Evolutionary conservation across 73 alveolate genomes (phyloP).

Genomic region (Tetrahymena thermophila): DNA sequence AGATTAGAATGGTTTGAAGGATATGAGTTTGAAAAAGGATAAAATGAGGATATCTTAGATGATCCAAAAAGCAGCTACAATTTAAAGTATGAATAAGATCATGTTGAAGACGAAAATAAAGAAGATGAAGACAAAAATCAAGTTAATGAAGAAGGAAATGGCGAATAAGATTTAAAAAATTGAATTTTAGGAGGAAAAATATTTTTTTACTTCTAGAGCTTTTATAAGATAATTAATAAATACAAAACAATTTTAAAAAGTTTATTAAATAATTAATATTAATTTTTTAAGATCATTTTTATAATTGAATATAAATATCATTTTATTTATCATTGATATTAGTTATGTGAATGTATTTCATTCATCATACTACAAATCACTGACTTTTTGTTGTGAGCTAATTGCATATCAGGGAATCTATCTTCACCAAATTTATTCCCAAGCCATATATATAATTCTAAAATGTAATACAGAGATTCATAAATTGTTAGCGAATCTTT

Average conservation of each 20-base stretch:
- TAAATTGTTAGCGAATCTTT: constrained; percentile 18
- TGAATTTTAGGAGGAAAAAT: background rate
- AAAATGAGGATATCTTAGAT: background rate
- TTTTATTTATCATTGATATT: background rate
- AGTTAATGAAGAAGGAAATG: background rate
- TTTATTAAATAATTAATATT: too few species aligned
- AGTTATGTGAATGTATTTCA: background rate
- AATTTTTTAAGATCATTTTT: too few species aligned
- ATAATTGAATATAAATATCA: too few species aligned
- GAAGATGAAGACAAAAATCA: background rate
- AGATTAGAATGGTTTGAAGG: background rate
- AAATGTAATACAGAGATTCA: constrained; percentile 19
- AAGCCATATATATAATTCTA: constrained; percentile 55
- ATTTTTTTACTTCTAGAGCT: too few species aligned
- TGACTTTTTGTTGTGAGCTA: background rate
- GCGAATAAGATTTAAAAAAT: background rate
- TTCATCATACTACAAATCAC: background rate
- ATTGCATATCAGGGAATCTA: background rate
- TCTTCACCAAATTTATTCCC: constrained; percentile 26
- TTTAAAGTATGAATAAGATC: background rate
- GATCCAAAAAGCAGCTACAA: background rate
- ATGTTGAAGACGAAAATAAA: background rate
- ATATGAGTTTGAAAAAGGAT: background rate
- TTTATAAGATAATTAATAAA: too few species aligned
- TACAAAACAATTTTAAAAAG: too few species aligned